Percentiles rank a stretch among this genome's conserved stretches.
Conservation (phyloP, 805 yeast genomes). For the Candida pseudofarinosa region DNA sequence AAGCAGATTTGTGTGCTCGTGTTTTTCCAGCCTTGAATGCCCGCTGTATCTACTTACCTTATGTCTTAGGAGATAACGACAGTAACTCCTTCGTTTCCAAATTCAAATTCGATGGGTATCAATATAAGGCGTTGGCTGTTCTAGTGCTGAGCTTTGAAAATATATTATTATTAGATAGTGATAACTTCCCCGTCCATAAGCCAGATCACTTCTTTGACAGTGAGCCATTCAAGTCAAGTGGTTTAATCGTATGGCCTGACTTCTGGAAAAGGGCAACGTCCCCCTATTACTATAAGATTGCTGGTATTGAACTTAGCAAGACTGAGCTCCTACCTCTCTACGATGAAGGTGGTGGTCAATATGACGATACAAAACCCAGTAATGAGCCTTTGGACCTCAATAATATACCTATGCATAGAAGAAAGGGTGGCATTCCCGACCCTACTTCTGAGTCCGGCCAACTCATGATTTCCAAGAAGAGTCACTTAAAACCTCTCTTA, state of each 20-base stretch:
- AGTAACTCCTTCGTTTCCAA: conserved; percentile 17
- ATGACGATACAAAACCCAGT: conserved; percentile 6
- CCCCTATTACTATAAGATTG: conserved; percentile 67
- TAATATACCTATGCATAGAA: conserved; percentile 26
- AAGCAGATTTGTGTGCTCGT: conserved; percentile 50
- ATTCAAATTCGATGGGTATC: conserved; percentile 42
- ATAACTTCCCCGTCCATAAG: conserved; percentile 63
- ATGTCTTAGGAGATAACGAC: conserved; percentile 17
- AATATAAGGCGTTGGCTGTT: conserved; percentile 40
- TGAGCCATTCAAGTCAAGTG: conserved; percentile 51
- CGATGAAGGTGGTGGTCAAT: conserved; percentile 24
- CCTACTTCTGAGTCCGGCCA: conserved; percentile 40
- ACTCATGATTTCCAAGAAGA: conserved; percentile 35
- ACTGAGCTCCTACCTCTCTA: conserved; percentile 28
- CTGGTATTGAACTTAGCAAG: conserved; percentile 42
- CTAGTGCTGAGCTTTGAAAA: conserved; percentile 56
- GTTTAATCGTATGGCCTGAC: conserved; percentile 78
- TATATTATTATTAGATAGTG: conserved; percentile 70
- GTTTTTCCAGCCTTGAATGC: conserved; percentile 38
- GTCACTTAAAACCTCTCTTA: conserved; percentile 34
- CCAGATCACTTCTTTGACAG: conserved; percentile 57
- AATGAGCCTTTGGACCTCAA: conserved; percentile 4
- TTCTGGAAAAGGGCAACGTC: conserved; percentile 83
- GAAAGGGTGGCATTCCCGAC: conserved; percentile 29
- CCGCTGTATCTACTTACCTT: conserved; percentile 34